Evolutionary conservation across 805 yeast species (phyloP).

Genomic region (Saccharomyces kudriavzevii): DNA sequence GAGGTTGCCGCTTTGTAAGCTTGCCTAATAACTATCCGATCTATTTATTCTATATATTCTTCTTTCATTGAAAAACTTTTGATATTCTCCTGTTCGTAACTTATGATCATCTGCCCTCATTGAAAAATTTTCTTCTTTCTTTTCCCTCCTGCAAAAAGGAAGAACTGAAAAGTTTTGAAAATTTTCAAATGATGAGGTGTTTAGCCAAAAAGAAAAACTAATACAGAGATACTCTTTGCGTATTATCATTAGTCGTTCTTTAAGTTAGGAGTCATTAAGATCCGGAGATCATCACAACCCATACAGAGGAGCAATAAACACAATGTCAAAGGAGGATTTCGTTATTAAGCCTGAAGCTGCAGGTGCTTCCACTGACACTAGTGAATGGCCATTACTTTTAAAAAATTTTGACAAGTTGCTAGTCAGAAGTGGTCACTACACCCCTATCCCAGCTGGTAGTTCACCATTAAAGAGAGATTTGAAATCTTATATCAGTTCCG

Average conservation of each 20-base stretch:
- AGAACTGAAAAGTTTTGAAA: constrained; percentile 3
- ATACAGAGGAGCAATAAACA: not conserved
- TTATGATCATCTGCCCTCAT: not conserved
- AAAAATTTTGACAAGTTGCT: constrained; percentile 89
- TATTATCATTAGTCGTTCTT: not conserved
- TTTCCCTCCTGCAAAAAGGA: not conserved
- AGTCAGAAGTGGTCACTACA: constrained; percentile 94
- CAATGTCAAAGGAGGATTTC: constrained; percentile 58
- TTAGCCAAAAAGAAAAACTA: not conserved
- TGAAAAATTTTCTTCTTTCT: not conserved
- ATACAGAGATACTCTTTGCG: not conserved
- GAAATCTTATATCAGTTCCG: constrained; percentile 81
- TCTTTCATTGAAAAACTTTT: not conserved
- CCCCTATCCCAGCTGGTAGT: constrained; percentile 94
- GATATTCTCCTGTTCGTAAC: not conserved
- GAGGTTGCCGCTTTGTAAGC: constrained; percentile 4
- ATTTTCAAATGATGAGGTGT: constrained; percentile 1
- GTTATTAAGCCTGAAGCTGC: constrained; percentile 83
- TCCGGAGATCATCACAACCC: not conserved
- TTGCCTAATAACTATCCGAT: not conserved
- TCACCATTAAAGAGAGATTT: constrained; percentile 92
- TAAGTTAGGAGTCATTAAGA: not conserved
- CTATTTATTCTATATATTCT: not conserved
- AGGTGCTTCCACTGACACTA: constrained; percentile 73
- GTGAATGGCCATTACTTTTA: constrained; percentile 91